Percentiles rank a stretch among this genome's conserved stretches.
phyloP scores from a whole-genome alignment of 768 basidiomycete species.

The Lentinula edodes region DNA sequence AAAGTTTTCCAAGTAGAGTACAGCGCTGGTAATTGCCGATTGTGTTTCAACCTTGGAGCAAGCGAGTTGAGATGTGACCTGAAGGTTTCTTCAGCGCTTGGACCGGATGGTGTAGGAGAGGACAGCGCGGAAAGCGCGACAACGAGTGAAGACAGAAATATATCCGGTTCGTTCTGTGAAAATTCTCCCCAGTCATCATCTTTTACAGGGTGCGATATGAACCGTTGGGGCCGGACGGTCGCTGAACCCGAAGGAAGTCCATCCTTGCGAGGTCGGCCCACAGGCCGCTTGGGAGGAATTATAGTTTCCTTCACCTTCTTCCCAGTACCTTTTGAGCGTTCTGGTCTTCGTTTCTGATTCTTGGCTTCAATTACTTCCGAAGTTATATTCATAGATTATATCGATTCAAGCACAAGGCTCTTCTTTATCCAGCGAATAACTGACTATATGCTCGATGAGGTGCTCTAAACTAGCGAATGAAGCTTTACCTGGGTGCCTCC shows the following conservation, averaged over 20 bases:
- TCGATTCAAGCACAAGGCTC: background rate
- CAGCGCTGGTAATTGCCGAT: constrained; percentile 56
- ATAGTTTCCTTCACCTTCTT: constrained; percentile 50
- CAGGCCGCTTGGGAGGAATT: constrained; percentile 58
- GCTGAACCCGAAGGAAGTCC: constrained; percentile 76
- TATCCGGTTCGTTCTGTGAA: constrained; percentile 47
- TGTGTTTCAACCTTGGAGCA: constrained; percentile 39
- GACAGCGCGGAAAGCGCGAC: constrained; percentile 49
- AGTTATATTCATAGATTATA: constrained; percentile 2
- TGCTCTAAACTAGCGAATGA: no score
- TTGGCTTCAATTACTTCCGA: background rate
- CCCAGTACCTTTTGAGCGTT: constrained; percentile 74
- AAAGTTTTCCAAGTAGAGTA: constrained; percentile 80
- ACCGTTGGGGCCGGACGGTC: constrained; percentile 15
- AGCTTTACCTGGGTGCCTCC: no score
- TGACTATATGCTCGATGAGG: no score
- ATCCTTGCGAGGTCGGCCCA: constrained; percentile 77
- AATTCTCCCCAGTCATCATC: constrained; percentile 64
- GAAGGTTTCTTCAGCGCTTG: constrained; percentile 73
- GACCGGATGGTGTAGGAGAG: constrained; percentile 54
- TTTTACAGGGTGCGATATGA: constrained; percentile 24
- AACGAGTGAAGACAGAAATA: constrained; percentile 54
- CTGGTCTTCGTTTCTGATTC: constrained; percentile 56
- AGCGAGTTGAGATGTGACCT: constrained; percentile 69
- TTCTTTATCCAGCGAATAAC: no score